These are phyloP conservation scores for Paralagenidium karlingii DNA, from an alignment of 352 stramenopile genomes.

Conservation along the genomic window DNA sequence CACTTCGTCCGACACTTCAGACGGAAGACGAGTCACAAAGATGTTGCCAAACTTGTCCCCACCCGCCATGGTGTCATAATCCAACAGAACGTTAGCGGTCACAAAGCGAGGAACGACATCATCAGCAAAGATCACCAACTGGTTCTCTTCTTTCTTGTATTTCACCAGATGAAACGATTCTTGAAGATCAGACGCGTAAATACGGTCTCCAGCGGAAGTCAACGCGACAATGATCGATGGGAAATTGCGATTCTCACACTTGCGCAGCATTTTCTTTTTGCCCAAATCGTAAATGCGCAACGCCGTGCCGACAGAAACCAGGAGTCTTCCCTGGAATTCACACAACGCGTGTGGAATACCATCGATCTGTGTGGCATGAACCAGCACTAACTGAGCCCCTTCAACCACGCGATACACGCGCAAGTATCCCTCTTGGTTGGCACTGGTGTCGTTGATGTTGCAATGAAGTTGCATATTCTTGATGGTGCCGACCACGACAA, in stretches of 20 bases:
- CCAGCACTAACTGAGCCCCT: slow-evolving; percentile 86
- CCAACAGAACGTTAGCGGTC: slow-evolving; percentile 82
- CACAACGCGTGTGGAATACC: slow-evolving; percentile 94
- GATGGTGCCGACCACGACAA: slow-evolving; percentile 95
- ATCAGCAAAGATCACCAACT: slow-evolving; percentile 94
- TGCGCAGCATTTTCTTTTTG: slow-evolving; percentile 98
- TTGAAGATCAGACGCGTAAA: slow-evolving; percentile 94
- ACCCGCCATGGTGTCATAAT: slow-evolving; percentile 98
- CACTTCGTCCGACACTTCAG: slow-evolving; percentile 90
- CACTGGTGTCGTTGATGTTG: slow-evolving; percentile 16
- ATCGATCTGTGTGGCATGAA: slow-evolving; percentile 95
- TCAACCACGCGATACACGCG: slow-evolving; percentile 92
- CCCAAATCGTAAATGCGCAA: slow-evolving; percentile 98
- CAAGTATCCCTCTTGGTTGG: slow-evolving; percentile 55
- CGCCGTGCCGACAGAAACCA: slow-evolving; percentile 93
- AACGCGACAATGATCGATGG: slow-evolving; percentile 89
- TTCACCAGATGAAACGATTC: slow-evolving; percentile 96
- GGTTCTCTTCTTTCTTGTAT: slow-evolving; percentile 95
- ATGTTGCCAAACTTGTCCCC: slow-evolving; percentile 99
- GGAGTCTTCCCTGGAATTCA: slow-evolving; percentile 94
- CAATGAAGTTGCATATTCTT: slow-evolving; percentile 94
- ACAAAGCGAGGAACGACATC: slow-evolving; percentile 85
- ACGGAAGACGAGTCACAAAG: slow-evolving; percentile 91
- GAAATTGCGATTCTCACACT: slow-evolving; percentile 95
- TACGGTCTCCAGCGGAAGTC: slow-evolving; percentile 89